phyloP scores from a whole-genome alignment of 345 rosid genomes.

The Eucalyptus guilfoylei region DNA sequence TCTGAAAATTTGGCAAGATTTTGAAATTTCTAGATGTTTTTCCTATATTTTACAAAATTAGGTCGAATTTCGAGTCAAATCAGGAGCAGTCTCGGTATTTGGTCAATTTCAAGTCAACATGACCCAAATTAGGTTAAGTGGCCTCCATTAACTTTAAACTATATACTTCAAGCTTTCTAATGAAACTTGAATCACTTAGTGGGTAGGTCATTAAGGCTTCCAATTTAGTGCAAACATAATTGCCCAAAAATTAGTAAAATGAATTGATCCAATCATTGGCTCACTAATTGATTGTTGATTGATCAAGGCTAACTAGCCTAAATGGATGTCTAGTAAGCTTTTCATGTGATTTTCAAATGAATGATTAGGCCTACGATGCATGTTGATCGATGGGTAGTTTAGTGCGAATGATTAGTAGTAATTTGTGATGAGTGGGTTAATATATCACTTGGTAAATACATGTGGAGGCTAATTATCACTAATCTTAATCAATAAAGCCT shows the following conservation, averaged over 20 bases:
- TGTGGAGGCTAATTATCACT: background rate
- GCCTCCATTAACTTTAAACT: background rate
- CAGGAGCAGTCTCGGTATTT: background rate
- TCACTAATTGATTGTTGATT: background rate
- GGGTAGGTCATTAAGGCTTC: background rate
- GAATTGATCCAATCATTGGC: background rate
- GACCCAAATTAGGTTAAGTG: background rate
- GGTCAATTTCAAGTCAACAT: background rate
- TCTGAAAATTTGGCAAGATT: too few species aligned
- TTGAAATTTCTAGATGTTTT: background rate
- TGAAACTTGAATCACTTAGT: background rate
- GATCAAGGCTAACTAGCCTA: background rate
- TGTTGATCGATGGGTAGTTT: background rate
- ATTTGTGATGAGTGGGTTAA: background rate
- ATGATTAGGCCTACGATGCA: background rate
- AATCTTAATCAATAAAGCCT: background rate
- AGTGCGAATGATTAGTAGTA: background rate
- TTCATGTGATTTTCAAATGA: background rate
- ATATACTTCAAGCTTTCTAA: background rate
- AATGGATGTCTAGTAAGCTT: background rate
- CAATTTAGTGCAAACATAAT: background rate
- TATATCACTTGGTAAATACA: background rate
- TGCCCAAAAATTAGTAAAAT: background rate
- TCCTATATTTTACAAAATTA: too few species aligned
- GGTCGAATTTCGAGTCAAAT: background rate